phyloP scores from a whole-genome alignment of 768 basidiomycete genomes.

The Suillus sp. region DNA sequence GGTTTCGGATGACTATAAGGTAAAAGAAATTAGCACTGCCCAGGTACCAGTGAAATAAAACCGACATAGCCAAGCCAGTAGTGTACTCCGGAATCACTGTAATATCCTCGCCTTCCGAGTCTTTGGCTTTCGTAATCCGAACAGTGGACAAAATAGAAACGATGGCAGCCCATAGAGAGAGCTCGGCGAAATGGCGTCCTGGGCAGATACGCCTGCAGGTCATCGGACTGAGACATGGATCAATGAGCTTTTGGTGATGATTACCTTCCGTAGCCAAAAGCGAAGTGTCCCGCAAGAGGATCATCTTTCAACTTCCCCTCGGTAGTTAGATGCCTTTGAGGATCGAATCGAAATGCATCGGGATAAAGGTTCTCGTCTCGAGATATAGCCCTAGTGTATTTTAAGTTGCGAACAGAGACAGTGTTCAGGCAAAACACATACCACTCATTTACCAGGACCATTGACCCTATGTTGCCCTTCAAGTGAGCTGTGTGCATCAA shows the following conservation, averaged over 20 bases:
- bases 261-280: not conserved
- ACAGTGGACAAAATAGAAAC: conserved; percentile 11
- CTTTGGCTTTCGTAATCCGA: conserved; percentile 13
- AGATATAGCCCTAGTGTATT: not conserved
- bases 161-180: conserved; percentile 10
- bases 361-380: not conserved
- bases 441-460: not conserved
- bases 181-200: conserved; percentile 11
- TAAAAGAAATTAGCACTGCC: not conserved
- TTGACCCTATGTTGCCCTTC: not conserved
- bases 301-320: conserved; percentile 3
- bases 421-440: not conserved
- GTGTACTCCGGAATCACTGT: conserved; percentile 5
- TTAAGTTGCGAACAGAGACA: not conserved
- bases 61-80: conserved; percentile 3
- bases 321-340: not conserved
- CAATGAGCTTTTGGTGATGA: no score
- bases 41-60: not conserved
- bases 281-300: not conserved
- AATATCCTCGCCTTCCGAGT: conserved; percentile 8
- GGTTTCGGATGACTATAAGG: conserved; percentile 7
- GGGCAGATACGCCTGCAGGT: conserved; percentile 9
- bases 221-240: not conserved
- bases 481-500: not conserved
- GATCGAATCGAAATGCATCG: conserved; percentile 6